A percentile compares a stretch with the other conserved stretches of the same genome.
These are phyloP conservation scores for Kondoa subrosea DNA, from an alignment of 768 basidiomycete species.

Conservation along the genomic window DNA sequence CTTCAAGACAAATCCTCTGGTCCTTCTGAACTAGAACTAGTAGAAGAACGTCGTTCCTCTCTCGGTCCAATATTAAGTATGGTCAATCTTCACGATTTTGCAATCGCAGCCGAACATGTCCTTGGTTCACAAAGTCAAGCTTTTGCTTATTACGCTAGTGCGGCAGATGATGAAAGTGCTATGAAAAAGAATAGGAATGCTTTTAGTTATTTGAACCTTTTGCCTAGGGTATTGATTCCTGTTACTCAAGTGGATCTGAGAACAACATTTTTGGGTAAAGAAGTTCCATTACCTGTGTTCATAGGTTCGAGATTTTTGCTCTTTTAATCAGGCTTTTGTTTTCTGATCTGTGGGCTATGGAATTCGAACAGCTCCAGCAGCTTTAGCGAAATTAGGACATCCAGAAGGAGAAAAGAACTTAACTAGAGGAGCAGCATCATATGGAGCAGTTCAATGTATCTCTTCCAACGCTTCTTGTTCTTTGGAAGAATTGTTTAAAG, in stretches of 20 bases:
- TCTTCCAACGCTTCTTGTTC: conserved; percentile 33
- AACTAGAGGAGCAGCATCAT: conserved; percentile 48
- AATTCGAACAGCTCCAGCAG: not conserved
- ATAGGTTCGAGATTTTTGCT: not conserved
- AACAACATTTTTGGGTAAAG: not conserved
- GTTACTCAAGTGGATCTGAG: not conserved
- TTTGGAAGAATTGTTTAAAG: conserved; percentile 29
- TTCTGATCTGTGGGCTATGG: not conserved
- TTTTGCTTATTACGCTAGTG: not conserved
- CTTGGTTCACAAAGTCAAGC: conserved; percentile 1
- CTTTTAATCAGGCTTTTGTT: not conserved
- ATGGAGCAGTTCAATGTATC: conserved; percentile 55
- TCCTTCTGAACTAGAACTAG: not conserved
- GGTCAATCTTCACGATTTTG: not conserved
- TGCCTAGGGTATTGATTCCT: not conserved
- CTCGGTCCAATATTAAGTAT: not conserved
- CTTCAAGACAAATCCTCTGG: not conserved
- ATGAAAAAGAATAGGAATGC: not conserved
- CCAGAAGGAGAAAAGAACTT: conserved; percentile 71
- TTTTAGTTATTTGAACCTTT: not conserved
- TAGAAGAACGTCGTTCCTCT: not conserved
- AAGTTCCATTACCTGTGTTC: conserved; percentile 1
- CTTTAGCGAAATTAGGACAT: conserved; percentile 50
- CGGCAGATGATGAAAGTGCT: not conserved
- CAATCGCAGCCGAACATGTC: not conserved